These are phyloP conservation scores for Conticribra weissflogii DNA, from an alignment of 108 stramenopile species.

Conservation along the genomic window DNA sequence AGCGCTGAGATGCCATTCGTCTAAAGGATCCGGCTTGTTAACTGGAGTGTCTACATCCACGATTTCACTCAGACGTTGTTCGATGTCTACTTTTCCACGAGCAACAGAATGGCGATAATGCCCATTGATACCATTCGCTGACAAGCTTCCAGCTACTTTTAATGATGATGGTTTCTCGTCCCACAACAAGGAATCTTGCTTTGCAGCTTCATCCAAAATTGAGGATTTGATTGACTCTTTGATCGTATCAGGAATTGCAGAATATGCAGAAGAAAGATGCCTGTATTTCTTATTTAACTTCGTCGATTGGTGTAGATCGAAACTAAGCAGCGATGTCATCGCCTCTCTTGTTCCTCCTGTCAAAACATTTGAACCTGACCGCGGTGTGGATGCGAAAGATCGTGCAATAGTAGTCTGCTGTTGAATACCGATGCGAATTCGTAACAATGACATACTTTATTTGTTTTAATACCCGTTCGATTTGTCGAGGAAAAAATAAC, in stretches of 20 bases:
- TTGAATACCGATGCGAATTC: too few relatives aligned
- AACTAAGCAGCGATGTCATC: too few relatives aligned
- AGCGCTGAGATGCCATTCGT: conserved; percentile 65
- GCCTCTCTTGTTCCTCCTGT: too few relatives aligned
- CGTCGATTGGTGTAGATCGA: too few relatives aligned
- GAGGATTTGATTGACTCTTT: conserved; percentile 77
- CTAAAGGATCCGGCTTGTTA: conserved; percentile 72
- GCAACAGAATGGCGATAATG: neutral
- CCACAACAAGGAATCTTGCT: conserved; percentile 73
- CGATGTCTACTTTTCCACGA: conserved; percentile 28
- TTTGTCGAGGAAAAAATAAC: too few relatives aligned
- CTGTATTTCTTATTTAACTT: too few relatives aligned
- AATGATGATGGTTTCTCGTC: conserved; percentile 19
- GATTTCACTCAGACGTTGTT: conserved; percentile 34
- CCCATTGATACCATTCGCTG: conserved; percentile 35
- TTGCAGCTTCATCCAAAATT: conserved; percentile 70
- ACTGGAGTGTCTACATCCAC: conserved; percentile 52
- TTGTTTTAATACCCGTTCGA: too few relatives aligned
- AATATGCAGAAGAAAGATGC: conserved; percentile 42
- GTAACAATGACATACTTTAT: too few relatives aligned
- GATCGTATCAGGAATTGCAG: conserved; percentile 48
- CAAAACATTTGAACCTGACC: too few relatives aligned
- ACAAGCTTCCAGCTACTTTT: conserved; percentile 11
- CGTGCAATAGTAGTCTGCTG: too few relatives aligned
- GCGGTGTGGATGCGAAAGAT: too few relatives aligned